Base-by-base conservation (phyloP, 129 eudicot species). In the Solidago caesia region DNA sequence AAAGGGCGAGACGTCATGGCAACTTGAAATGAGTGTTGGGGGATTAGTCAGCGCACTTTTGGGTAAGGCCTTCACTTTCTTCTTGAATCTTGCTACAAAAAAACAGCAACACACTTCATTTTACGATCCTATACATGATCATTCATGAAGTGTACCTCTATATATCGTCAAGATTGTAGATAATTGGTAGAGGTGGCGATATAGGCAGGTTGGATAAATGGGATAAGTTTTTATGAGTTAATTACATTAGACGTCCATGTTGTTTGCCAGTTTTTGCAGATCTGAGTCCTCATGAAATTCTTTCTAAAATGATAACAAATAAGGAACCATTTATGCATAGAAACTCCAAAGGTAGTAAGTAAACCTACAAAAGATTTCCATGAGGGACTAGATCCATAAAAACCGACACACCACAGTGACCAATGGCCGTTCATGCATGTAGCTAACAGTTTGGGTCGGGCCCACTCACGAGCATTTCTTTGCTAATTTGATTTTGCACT, bases 41-140 rank as follows among this genome's bases (percentile, higher is more conserved):
- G 97, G 97, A 70, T 82, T 91, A 75, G 97, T 88, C 74, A 91
- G 89, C 76, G 97, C 97, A 44, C 95, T 91, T 70, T 49, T 91
- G 75, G 97, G 97, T 90, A 77, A 81, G 84, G 58, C 63, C 75
- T 71, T 62, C 45, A 29, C 7, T 26, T 60, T 59, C 12, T 5
- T 60, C 63, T 60, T 11, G 10, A 7, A 29, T 29, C 44, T 61
- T 25, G 66, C 27, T 70, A 1, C 39, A 21, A 43, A 15, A 15
- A 46, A 9, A 44, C 47, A 47, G 43, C 59, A 68, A 26, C 44
- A 5, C 51, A 68, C 42, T 68, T 46, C 16, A 68, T 48, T 48
- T 68, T 44, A 25, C n/a, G 6, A 41, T 13, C 42, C 27, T 64
- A 64, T 42, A 43, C 69, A 61, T 27, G 8, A 41, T 64, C 51